phyloP scores from a whole-genome alignment of 768 basidiomycete species.

The Hysterangium stoloniferum region DNA sequence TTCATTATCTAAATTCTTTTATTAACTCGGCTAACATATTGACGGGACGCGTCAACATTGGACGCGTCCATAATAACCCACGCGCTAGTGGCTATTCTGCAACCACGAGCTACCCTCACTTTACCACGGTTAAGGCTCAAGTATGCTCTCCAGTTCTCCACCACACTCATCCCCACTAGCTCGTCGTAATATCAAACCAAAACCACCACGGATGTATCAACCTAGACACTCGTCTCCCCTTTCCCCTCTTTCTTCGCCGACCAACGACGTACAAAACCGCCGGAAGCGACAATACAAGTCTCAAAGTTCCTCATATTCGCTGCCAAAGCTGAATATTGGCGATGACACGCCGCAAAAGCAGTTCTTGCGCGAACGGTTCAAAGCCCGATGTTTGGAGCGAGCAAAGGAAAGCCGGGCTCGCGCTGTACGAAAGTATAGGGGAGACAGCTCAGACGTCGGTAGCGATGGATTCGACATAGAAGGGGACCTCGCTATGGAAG shows the following conservation, averaged over 20 bases:
- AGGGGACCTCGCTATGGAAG: slow-evolving; percentile 39
- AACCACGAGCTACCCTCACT: not conserved
- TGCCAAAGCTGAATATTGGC: not conserved
- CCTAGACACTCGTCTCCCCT: slow-evolving; percentile 5
- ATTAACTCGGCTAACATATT: too few relatives aligned
- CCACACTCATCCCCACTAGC: slow-evolving; percentile 4
- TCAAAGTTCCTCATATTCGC: not conserved
- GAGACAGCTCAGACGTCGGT: slow-evolving; percentile 25
- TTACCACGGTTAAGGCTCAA: not conserved
- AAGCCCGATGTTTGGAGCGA: slow-evolving; percentile 53
- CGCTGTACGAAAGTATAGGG: slow-evolving; percentile 31
- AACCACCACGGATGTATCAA: not conserved
- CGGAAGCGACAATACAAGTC: slow-evolving; percentile 7
- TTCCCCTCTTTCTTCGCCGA: not conserved
- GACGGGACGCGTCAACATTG: not conserved
- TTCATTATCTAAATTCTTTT: too few relatives aligned
- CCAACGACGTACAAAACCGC: not conserved
- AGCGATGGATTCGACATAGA: slow-evolving; percentile 43
- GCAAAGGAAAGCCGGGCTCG: slow-evolving; percentile 48
- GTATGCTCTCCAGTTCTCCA: not conserved
- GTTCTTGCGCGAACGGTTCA: slow-evolving; percentile 53
- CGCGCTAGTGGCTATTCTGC: not conserved
- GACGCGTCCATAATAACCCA: not conserved
- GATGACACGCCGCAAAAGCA: slow-evolving; percentile 41
- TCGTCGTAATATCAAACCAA: not conserved